Base-by-base conservation (phyloP, 495 filamentous ascomycete species). In the Xylaria scruposa region DNA sequence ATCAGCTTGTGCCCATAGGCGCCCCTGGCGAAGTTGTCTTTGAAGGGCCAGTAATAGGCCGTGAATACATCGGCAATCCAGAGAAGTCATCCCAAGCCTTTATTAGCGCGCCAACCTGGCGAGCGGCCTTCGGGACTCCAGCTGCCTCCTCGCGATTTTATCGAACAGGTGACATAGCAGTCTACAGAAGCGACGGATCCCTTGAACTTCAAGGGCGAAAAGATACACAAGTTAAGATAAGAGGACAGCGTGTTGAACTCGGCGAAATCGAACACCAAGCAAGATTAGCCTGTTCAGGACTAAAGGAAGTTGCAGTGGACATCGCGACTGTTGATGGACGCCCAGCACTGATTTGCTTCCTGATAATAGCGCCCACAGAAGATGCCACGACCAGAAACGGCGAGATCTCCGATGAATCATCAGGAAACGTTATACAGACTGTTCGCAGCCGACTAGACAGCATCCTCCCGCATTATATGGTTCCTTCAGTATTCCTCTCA, bases 401-500 rank as follows among this genome's bases (percentile, higher is more conserved):
- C 21, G 26, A 19, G 8, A 15, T 15, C n/a, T 46, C 3, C 10
- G 8, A 38, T 60, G 29, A 29, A 9, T n/a, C 13, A 44, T 62
- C 59, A 44, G 12, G 15, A 44, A 42, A 51, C 17, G 6, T 51
- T 51, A 17, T 31, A 49, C 63, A 67, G 42, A 67, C 24, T 31
- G 31, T 53, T 21, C 42, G 47, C 26, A 53, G 29, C 15, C 63
- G 26, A 36, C 15, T 53, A 46, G 63, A 49, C 8, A 67, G 42
- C 33, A 51, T 51, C 17, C 44, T 53, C 38, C 44, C 63, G 8
- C 42, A 67, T 31, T 90, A 90, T 71, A 91, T 91, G 89, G 81
- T 90, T 10, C 89, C 88, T 2, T 73, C 80, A 1, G 67, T 87
- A 21, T 89, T 86, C 77, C 60, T 90, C 2, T 83, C 84, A 36